phyloP scores from a whole-genome alignment of 2,329 filamentous ascomycete genomes.

The Clarireedia sp. region DNA sequence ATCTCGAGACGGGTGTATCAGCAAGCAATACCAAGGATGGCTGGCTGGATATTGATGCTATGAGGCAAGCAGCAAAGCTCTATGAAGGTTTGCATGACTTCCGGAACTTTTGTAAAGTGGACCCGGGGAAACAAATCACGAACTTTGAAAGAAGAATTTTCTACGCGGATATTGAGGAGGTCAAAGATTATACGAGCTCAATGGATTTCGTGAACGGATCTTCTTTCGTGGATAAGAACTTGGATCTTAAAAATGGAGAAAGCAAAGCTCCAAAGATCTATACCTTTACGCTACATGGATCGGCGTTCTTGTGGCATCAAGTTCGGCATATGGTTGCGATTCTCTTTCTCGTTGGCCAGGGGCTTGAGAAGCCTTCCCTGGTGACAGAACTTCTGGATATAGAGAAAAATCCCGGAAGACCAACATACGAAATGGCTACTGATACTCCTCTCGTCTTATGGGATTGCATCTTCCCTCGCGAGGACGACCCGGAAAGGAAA shows the following conservation, averaged over 20 bases:
- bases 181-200: conserved; percentile 45
- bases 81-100: conserved; percentile 88
- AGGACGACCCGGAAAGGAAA: conserved; percentile 34
- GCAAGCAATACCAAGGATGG: conserved; percentile 46
- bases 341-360: conserved; percentile 87
- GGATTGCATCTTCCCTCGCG: conserved; percentile 80
- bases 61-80: conserved; percentile 71
- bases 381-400: conserved; percentile 70
- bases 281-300: conserved; percentile 80
- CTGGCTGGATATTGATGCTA: conserved; percentile 80
- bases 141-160: conserved; percentile 77
- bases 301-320: conserved; percentile 96
- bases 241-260: background rate
- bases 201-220: conserved; percentile 43
- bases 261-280: conserved; percentile 56
- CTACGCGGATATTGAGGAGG: conserved; percentile 68
- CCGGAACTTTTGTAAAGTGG: conserved; percentile 93
- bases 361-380: conserved; percentile 68
- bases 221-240: conserved; percentile 6
- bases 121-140: conserved; percentile 79
- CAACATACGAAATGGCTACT: conserved; percentile 82
- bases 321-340: conserved; percentile 90
- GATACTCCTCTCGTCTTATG: conserved; percentile 88
- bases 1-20: conserved; percentile 34
- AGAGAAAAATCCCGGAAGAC: conserved; percentile 61